A percentile compares a stretch with the other conserved stretches of the same genome.
Conservation (phyloP, 148 eudicot genomes). For the Rhododendron griersonianum region DNA sequence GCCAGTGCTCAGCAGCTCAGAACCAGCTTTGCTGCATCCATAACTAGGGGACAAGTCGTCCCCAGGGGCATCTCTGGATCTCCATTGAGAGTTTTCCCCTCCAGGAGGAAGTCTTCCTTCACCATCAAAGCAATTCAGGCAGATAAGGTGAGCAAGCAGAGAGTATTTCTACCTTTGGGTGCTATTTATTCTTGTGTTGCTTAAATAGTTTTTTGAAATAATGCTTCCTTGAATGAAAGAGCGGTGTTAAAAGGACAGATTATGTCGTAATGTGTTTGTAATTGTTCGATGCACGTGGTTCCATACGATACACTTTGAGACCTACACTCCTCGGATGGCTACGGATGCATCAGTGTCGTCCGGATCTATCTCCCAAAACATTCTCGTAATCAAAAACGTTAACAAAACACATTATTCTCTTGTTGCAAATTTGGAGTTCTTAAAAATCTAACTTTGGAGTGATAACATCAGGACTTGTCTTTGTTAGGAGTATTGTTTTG, state of each 20-base stretch:
- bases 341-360: not conserved
- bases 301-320: not conserved
- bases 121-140: slow-evolving; percentile 43
- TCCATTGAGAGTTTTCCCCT: slow-evolving; percentile 37
- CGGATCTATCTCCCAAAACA: not conserved
- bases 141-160: slow-evolving; percentile 36
- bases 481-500: not conserved
- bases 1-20: slow-evolving; percentile 43
- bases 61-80: slow-evolving; percentile 53
- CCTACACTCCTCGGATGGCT: not conserved
- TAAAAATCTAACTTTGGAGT: not conserved
- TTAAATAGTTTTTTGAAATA: not conserved
- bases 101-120: slow-evolving; percentile 27
- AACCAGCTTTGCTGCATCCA: slow-evolving; percentile 42
- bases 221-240: not conserved
- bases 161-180: not conserved
- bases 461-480: not conserved
- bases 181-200: not conserved
- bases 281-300: no score
- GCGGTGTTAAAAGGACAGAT: not conserved
- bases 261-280: not conserved
- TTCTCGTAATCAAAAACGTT: not conserved
- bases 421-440: not conserved
- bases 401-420: not conserved
- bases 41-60: slow-evolving; percentile 24